phyloP scores from a whole-genome alignment of 202 grass and related monocot genomes.

The Brachypodium distachyon region DNA sequence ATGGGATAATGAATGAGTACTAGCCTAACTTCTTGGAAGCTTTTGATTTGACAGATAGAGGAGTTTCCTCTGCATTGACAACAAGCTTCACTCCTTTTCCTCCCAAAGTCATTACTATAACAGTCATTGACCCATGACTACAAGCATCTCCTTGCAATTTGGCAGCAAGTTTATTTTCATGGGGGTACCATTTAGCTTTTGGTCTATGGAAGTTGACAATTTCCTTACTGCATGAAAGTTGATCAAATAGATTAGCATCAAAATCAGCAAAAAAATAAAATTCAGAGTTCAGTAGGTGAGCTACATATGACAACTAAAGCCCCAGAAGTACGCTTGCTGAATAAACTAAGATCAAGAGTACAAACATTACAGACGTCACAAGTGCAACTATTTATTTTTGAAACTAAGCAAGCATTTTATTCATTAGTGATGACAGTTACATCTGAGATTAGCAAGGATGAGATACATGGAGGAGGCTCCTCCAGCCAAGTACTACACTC shows the following conservation, averaged over 20 bases:
- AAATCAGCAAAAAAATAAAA: not conserved
- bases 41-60: conserved; percentile 68
- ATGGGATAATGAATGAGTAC: conserved; percentile 20
- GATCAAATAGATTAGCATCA: not conserved
- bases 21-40: conserved; percentile 91
- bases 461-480: too few relatives aligned
- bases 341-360: conserved; percentile 10
- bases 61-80: conserved; percentile 76
- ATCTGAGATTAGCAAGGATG: too few relatives aligned
- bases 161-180: conserved; percentile 77
- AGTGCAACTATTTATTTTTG: too few relatives aligned
- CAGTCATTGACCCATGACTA: conserved; percentile 61
- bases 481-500: too few relatives aligned
- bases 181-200: conserved; percentile 90
- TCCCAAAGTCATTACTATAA: conserved; percentile 72
- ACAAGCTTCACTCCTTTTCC: conserved; percentile 79
- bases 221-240: conserved; percentile 68
- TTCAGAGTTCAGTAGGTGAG: not conserved
- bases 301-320: conserved; percentile 3
- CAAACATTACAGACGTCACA: too few relatives aligned
- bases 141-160: conserved; percentile 49
- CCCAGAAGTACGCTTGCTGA: not conserved
- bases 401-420: too few relatives aligned
- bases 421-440: too few relatives aligned
- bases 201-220: conserved; percentile 88